Evolutionary conservation across 1,284 basidiomycete genomes (phyloP).

Genomic region (Cryptococcus hybrid): DNA sequence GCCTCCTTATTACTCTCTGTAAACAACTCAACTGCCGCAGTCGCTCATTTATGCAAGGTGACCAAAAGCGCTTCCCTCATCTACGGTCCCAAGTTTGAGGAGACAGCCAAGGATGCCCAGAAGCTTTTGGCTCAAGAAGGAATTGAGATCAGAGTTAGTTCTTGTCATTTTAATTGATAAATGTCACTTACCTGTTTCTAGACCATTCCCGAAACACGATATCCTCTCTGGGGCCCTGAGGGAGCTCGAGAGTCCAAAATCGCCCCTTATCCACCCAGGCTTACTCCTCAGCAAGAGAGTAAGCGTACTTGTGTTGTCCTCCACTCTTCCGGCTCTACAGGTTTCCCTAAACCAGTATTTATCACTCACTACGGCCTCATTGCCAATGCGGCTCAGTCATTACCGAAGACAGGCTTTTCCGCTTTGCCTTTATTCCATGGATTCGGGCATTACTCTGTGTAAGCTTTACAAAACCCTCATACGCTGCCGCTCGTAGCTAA

Average conservation of each 20-base stretch:
- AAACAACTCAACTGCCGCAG: conserved; percentile 60
- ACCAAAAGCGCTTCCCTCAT: conserved; percentile 56
- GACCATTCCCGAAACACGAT: conserved; percentile 51
- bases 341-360: conserved; percentile 51
- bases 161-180: not conserved
- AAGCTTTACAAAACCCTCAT: conserved; percentile 16
- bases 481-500: not conserved
- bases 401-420: conserved; percentile 54
- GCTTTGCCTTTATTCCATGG: conserved; percentile 56
- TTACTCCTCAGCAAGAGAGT: conserved; percentile 55
- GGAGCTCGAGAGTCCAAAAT: conserved; percentile 48
- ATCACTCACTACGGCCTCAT: conserved; percentile 46
- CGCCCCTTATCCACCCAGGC: conserved; percentile 42
- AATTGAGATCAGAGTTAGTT: conserved; percentile 27
- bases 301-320: conserved; percentile 56
- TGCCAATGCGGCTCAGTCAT: conserved; percentile 36
- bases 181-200: not conserved
- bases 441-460: conserved; percentile 56
- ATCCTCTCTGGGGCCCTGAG: conserved; percentile 53
- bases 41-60: conserved; percentile 58
- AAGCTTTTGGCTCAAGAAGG: conserved; percentile 42
- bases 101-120: conserved; percentile 47
- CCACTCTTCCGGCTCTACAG: conserved; percentile 63
- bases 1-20: conserved; percentile 56
- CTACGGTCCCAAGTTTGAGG: conserved; percentile 51